phyloP scores from a whole-genome alignment of 768 basidiomycete genomes.

The Lepiota venenata region DNA sequence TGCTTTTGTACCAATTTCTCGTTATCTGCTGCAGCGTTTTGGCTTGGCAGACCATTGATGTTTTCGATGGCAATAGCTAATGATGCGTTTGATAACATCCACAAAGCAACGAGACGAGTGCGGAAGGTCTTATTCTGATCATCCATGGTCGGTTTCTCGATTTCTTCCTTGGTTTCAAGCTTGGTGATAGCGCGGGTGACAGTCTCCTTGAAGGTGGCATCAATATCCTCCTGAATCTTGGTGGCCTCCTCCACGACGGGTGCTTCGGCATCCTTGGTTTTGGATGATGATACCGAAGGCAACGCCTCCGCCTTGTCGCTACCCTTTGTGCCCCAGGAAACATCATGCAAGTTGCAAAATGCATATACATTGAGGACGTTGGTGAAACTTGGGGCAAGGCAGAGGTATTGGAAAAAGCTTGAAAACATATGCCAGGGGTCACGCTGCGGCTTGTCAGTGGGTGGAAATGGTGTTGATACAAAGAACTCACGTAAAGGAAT shows the following conservation, averaged over 20 bases:
- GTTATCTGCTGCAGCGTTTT: constrained; percentile 36
- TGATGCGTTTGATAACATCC: constrained; percentile 72
- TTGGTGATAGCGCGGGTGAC: constrained; percentile 85
- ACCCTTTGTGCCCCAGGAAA: constrained; percentile 94
- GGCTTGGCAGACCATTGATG: constrained; percentile 53
- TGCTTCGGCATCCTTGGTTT: constrained; percentile 68
- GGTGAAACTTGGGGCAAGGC: constrained; percentile 88
- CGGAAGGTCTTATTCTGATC: constrained; percentile 93
- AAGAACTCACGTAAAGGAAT: constrained; percentile 71
- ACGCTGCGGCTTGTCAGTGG: constrained; percentile 41
- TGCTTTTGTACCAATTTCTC: constrained; percentile 37
- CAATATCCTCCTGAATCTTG: constrained; percentile 83
- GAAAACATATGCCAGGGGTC: constrained; percentile 99
- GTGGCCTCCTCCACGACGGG: constrained; percentile 85
- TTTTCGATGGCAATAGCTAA: constrained; percentile 76
- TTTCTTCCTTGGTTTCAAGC: constrained; percentile 56
- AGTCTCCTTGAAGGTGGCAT: constrained; percentile 88
- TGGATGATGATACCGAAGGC: constrained; percentile 85
- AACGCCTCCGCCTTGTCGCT: constrained; percentile 92
- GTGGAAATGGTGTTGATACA: background rate
- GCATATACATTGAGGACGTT: constrained; percentile 97
- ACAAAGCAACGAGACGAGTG: constrained; percentile 77
- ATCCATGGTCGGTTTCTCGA: constrained; percentile 82
- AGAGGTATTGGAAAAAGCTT: constrained; percentile 88
- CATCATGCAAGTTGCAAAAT: constrained; percentile 95